Conservation (phyloP, 352 stramenopile genomes). For the Phytophthora aleatoria region DNA sequence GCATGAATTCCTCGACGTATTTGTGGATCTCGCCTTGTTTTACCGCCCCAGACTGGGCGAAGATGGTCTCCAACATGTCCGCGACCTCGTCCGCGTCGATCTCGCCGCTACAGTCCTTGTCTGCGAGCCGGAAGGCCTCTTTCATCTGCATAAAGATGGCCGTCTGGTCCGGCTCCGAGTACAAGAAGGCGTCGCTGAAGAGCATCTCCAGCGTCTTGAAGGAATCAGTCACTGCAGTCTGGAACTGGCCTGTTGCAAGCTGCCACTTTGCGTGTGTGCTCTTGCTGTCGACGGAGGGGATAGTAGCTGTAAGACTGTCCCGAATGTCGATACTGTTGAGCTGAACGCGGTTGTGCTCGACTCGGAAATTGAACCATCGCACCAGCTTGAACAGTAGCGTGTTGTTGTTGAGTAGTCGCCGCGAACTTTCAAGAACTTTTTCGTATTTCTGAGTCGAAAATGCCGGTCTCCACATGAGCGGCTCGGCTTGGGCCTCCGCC, state of each 20-base stretch:
- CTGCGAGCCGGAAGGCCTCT: constrained; percentile 72
- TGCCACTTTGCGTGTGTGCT: constrained; percentile 52
- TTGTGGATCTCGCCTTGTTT: constrained; percentile 70
- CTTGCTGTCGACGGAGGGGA: constrained; percentile 14
- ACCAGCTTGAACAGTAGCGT: constrained; percentile 78
- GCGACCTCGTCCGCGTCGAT: constrained; percentile 81
- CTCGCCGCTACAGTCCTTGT: constrained; percentile 77
- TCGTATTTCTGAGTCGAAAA: constrained; percentile 79
- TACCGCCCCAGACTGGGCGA: constrained; percentile 64
- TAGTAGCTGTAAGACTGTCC: constrained; percentile 9
- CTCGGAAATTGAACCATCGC: constrained; percentile 65
- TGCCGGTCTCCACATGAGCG: constrained; percentile 59
- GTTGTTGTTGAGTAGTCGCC: constrained; percentile 79
- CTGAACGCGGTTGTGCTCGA: constrained; percentile 49
- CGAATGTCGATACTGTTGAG: constrained; percentile 58
- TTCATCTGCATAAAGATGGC: constrained; percentile 89
- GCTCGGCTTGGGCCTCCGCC: constrained; percentile 58
- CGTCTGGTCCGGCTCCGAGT: constrained; percentile 75
- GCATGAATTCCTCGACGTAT: constrained; percentile 81
- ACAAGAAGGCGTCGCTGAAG: constrained; percentile 76
- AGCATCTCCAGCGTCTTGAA: constrained; percentile 71
- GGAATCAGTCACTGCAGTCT: constrained; percentile 54
- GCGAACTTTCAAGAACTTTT: constrained; percentile 58
- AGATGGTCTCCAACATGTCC: constrained; percentile 78
- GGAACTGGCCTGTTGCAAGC: constrained; percentile 48